Evolutionary conservation across 2,329 filamentous ascomycete genomes (phyloP).

Genomic region (Coleophoma crateriformis): DNA sequence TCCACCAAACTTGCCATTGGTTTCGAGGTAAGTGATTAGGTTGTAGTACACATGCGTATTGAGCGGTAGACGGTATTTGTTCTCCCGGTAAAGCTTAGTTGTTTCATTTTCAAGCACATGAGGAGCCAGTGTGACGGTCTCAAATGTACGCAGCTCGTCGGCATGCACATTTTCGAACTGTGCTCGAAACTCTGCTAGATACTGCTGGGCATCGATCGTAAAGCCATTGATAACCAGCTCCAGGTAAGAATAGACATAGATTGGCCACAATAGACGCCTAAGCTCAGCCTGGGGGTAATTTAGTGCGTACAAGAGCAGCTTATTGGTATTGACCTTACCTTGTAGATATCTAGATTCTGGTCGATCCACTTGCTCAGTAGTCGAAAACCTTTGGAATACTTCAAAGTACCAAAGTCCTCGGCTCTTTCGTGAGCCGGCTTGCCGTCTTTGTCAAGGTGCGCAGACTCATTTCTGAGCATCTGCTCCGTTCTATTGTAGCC

Average conservation of each 20-base stretch:
- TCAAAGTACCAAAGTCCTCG: constrained; percentile 68
- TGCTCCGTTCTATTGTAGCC: constrained; percentile 91
- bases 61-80: constrained; percentile 87
- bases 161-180: constrained; percentile 73
- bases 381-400: constrained; percentile 71
- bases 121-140: constrained; percentile 66
- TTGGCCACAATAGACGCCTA: constrained; percentile 80
- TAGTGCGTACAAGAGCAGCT: constrained; percentile 4
- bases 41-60: constrained; percentile 79
- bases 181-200: constrained; percentile 62
- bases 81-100: constrained; percentile 76
- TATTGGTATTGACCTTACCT: constrained; percentile 43
- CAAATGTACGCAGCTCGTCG: constrained; percentile 74
- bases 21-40: constrained; percentile 82
- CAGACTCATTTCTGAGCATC: constrained; percentile 85
- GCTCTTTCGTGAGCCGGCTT: constrained; percentile 61
- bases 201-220: constrained; percentile 64
- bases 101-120: constrained; percentile 73
- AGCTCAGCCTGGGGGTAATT: constrained; percentile 64
- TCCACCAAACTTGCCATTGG: constrained; percentile 77
- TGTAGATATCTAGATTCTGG: constrained; percentile 89
- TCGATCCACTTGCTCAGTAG: constrained; percentile 80
- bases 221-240: constrained; percentile 71
- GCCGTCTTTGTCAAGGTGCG: constrained; percentile 75
- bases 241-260: constrained; percentile 90